These are phyloP conservation scores for Alternaria sp. DNA, from an alignment of 2,329 filamentous ascomycete genomes.

Conservation along the genomic window DNA sequence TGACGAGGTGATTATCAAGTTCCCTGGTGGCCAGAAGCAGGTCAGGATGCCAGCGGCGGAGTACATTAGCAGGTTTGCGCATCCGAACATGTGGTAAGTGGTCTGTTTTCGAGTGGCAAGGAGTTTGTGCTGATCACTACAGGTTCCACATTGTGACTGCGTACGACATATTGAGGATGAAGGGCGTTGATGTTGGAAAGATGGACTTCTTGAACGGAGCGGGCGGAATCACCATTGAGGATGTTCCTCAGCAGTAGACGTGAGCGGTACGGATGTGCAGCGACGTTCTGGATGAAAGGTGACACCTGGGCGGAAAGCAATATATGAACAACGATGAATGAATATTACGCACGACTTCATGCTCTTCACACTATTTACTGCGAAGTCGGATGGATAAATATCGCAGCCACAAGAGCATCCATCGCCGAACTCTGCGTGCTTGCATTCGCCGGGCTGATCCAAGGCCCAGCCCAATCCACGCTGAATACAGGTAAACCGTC, in stretches of 20 bases:
- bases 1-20: conserved; percentile 50
- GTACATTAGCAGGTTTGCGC: conserved; percentile 60
- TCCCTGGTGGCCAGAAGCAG: conserved; percentile 35
- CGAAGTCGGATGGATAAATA: accelerated
- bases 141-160: conserved; percentile 68
- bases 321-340: neutral
- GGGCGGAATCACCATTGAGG: neutral
- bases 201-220: conserved; percentile 60
- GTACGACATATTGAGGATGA: conserved; percentile 68
- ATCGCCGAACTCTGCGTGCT: conserved; percentile 71
- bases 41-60: conserved; percentile 54
- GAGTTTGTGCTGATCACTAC: neutral
- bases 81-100: conserved; percentile 66
- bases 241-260: neutral
- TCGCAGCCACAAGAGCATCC: conserved; percentile 67
- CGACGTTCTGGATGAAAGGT: neutral
- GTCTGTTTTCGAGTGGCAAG: neutral
- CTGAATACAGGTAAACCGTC: conserved; percentile 55
- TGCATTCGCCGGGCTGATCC: conserved; percentile 60
- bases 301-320: neutral
- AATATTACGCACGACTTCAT: neutral
- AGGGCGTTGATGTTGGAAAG: conserved; percentile 71
- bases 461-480: conserved; percentile 72
- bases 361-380: neutral
- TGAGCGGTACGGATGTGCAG: neutral